Percentiles rank a stretch among this genome's conserved stretches.
Conservation (phyloP, 768 basidiomycete genomes). For the Omphalotus guepiniiformis region DNA sequence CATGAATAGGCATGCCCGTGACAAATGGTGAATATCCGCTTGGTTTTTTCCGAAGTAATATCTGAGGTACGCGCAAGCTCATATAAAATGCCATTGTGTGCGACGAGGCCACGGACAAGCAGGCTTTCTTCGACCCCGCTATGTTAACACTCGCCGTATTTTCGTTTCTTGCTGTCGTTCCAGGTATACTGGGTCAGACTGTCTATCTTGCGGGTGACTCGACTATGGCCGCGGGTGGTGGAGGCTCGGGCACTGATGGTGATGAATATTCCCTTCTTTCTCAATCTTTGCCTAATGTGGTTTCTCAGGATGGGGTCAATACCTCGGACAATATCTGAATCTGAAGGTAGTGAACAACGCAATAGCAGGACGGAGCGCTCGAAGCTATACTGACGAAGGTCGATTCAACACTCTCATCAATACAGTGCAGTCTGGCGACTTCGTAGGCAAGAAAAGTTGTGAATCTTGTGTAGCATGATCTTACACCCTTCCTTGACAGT, state of each 20-base stretch:
- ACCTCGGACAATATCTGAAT: constrained; percentile 35
- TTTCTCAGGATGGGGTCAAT: constrained; percentile 42
- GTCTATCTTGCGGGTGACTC: constrained; percentile 42
- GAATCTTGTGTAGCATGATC: background rate
- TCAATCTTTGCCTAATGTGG: background rate
- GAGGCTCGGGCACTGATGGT: constrained; percentile 28
- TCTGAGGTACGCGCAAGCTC: too few species aligned
- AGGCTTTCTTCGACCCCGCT: background rate
- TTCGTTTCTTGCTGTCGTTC: background rate
- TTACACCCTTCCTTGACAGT: constrained; percentile 8
- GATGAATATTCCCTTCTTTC: background rate
- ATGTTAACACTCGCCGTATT: background rate
- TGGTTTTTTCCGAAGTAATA: too few species aligned
- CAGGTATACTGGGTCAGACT: constrained; percentile 21
- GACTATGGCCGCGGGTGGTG: constrained; percentile 39
- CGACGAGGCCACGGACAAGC: too few species aligned
- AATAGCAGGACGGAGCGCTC: constrained; percentile 40
- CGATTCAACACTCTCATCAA: constrained; percentile 39
- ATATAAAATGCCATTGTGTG: too few species aligned
- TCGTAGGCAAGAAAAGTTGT: constrained; percentile 24
- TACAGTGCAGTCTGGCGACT: constrained; percentile 34
- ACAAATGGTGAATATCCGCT: too few species aligned
- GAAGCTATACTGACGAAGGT: constrained; percentile 46
- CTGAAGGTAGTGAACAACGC: constrained; percentile 44
- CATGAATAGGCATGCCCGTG: too few species aligned